Evolutionary conservation across 2,329 filamentous ascomycete species (phyloP).

Genomic region (Colletotrichum navitas): DNA sequence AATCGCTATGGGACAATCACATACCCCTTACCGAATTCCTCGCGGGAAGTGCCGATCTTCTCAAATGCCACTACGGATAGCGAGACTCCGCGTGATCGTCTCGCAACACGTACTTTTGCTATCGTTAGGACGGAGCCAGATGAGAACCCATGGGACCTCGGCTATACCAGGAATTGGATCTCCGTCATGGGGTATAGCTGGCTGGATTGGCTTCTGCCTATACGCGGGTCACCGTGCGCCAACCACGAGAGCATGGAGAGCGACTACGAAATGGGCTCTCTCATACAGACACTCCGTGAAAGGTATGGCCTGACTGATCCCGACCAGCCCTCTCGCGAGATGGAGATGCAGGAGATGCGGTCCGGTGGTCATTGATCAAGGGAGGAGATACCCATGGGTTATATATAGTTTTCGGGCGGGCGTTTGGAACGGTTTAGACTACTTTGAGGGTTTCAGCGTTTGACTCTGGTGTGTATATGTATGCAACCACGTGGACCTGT

Average conservation of each 20-base stretch:
- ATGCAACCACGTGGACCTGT: not conserved
- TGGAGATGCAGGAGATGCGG: constrained; percentile 49
- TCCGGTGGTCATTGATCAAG: constrained; percentile 10
- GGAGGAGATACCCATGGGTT: constrained; percentile 16
- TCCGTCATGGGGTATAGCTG: constrained; percentile 81
- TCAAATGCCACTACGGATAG: constrained; percentile 24
- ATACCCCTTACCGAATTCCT: constrained; percentile 64
- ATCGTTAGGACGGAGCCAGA: constrained; percentile 79
- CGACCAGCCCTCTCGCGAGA: constrained; percentile 43
- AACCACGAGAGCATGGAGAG: constrained; percentile 74
- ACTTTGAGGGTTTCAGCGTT: not conserved
- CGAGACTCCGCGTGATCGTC: constrained; percentile 51
- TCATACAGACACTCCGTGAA: constrained; percentile 68
- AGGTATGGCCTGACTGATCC: constrained; percentile 53
- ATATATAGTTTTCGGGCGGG: not conserved
- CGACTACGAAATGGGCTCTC: constrained; percentile 75
- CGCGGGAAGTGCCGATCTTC: constrained; percentile 35
- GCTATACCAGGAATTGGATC: constrained; percentile 77
- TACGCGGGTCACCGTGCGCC: constrained; percentile 80
- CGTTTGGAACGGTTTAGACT: constrained; percentile 1
- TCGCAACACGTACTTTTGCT: constrained; percentile 78
- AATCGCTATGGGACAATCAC: constrained; percentile 65
- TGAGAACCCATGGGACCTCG: constrained; percentile 89
- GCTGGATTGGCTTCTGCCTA: constrained; percentile 84
- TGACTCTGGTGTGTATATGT: not conserved